Conservation (phyloP, 208 protist genomes). For the Leishmania tropica region DNA sequence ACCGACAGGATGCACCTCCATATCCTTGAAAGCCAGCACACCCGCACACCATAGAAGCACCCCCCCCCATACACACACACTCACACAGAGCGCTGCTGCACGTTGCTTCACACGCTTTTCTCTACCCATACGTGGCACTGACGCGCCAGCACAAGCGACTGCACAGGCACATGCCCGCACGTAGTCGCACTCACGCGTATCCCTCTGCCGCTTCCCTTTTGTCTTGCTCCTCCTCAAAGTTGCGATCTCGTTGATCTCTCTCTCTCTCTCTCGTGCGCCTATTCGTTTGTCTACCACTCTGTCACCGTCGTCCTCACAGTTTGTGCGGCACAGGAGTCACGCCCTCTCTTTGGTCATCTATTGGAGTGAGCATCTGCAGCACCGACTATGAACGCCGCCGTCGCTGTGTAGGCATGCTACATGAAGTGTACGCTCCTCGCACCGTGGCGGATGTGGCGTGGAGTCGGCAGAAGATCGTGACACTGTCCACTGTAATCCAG, state of each 20-base stretch:
- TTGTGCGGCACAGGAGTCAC: neutral
- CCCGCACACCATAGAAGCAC: neutral
- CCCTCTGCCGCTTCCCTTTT: slow-evolving; percentile 4
- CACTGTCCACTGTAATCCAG: slow-evolving; percentile 40
- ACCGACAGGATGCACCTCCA: neutral
- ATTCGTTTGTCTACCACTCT: neutral
- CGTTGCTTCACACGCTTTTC: neutral
- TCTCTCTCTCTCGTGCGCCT: neutral
- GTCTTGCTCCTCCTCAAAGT: neutral
- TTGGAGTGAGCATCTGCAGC: neutral
- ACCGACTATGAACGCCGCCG: slow-evolving; percentile 9
- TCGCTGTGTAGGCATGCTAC: slow-evolving; percentile 44
- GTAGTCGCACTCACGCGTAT: neutral
- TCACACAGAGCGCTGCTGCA: neutral
- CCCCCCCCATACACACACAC: neutral
- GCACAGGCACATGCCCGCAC: neutral
- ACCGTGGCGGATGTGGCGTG: slow-evolving; percentile 55
- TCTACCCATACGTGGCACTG: neutral
- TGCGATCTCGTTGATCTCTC: neutral
- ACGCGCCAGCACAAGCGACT: neutral
- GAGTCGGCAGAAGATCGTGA: slow-evolving; percentile 72
- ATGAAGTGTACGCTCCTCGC: slow-evolving; percentile 70
- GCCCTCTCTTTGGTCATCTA: neutral
- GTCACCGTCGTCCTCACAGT: neutral
- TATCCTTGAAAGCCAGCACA: neutral